Base-by-base conservation (phyloP, 768 basidiomycete species). In the Zangia roseola region DNA sequence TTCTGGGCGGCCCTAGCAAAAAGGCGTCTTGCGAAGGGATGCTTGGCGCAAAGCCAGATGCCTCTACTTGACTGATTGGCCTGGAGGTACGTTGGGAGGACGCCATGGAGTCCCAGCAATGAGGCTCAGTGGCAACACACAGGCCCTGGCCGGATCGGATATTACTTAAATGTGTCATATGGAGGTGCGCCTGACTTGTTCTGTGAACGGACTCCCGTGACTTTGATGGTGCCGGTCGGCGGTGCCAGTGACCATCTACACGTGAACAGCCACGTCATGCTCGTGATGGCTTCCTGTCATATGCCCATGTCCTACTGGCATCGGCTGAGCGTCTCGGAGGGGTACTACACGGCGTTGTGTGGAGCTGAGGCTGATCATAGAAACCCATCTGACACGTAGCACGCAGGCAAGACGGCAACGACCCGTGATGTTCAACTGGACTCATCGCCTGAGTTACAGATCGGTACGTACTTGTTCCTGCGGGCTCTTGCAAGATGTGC, bases 1-100 rank as follows among this genome's bases (percentile, higher is more conserved):
- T 60, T 40, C 64, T 59, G 4, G 62, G 67, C 13, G 53, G 65
- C 30, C 28, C 47, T 2, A 60, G 21, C 3, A 40, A 6, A 41
- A 13, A 38, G 37, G 30, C 5, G 3, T 51, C 51, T 23, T 48
- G 45, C 1, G 45, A 23, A 35, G 59, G 54, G 25, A 48, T 55
- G 43, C 47, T 55, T 6, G 50, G 43, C 10, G 34, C 49, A 10
- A 45, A 56, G 19, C 13, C 26, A 28, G 40, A 50, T 4, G 52
- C 45, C 20, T 55, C 61, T n/a, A 47, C 50, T 40, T 55, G 50
- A 8, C 57, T 64, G n/a, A 43, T 53, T 7, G 59, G 55, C 20
- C 61, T 55, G 17, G 59, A 46, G 21, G 54, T 43, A 45, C 53
- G 24, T 10, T 23, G 26, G 30, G 45, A 50, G 5, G 52, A 47